Evolutionary conservation across 768 basidiomycete genomes (phyloP).

Genomic region (Tricholoma flavovirens): DNA sequence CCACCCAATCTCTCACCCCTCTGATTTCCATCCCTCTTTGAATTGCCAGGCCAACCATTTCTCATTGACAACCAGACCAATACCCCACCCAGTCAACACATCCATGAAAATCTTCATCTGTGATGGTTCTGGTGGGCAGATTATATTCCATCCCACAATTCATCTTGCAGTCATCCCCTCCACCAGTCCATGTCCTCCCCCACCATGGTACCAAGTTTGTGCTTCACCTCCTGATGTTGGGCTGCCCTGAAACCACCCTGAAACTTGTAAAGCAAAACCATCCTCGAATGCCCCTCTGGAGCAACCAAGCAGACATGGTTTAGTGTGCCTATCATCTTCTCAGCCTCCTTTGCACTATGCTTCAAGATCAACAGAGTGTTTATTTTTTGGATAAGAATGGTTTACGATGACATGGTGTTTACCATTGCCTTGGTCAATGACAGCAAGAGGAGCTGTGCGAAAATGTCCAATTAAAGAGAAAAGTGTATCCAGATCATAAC

Average conservation of each 20-base stretch:
- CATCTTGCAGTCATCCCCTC: neutral
- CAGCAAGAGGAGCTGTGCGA: neutral
- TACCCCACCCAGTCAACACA: neutral
- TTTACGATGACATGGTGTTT: neutral
- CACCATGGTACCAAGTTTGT: neutral
- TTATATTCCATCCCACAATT: neutral
- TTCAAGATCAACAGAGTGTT: neutral
- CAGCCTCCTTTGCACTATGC: no score
- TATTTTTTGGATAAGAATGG: no score
- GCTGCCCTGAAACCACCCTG: neutral
- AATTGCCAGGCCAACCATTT: slow-evolving; percentile 10
- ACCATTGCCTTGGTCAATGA: neutral
- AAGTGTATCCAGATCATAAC: neutral
- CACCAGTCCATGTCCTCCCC: neutral
- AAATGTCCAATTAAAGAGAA: neutral
- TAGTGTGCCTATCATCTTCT: no score
- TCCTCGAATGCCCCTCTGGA: neutral
- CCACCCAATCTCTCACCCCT: slow-evolving; percentile 21
- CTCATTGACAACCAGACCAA: neutral
- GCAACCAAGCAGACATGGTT: no score
- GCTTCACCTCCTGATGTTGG: neutral
- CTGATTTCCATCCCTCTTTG: slow-evolving; percentile 10
- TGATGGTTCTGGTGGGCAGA: neutral
- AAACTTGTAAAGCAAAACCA: neutral
- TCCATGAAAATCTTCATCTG: neutral